These are phyloP conservation scores for Podaxis carcinomalis DNA, from an alignment of 768 basidiomycete species.

Conservation along the genomic window DNA sequence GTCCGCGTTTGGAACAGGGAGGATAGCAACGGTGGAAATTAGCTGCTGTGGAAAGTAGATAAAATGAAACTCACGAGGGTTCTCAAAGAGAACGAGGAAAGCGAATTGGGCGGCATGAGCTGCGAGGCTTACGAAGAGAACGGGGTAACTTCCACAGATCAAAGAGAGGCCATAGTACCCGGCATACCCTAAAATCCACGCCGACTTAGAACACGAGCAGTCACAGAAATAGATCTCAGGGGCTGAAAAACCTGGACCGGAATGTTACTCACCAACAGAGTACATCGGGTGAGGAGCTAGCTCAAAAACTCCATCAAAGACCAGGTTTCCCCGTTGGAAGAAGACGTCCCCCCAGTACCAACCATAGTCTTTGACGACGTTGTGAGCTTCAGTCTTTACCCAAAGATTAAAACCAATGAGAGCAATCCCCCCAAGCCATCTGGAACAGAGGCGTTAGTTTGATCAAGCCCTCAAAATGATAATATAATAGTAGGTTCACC, in stretches of 20 bases:
- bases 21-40: background rate
- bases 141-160: conserved; percentile 82
- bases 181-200: conserved; percentile 63
- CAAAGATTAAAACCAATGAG: conserved; percentile 95
- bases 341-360: conserved; percentile 98
- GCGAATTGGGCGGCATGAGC: conserved; percentile 96
- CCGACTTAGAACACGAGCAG: background rate
- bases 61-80: conserved; percentile 70
- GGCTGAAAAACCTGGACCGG: background rate
- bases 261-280: conserved; percentile 54
- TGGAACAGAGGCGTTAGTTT: conserved; percentile 22
- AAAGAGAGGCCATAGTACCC: conserved; percentile 96
- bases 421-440: conserved; percentile 83
- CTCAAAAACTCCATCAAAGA: conserved; percentile 98
- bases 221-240: background rate
- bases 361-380: conserved; percentile 96
- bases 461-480: background rate
- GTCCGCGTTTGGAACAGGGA: background rate
- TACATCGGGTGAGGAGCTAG: conserved; percentile 95
- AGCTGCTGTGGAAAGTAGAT: conserved; percentile 2
- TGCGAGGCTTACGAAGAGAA: conserved; percentile 89
- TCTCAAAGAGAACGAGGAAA: conserved; percentile 94
- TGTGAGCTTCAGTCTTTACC: conserved; percentile 97
- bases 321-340: conserved; percentile 87
- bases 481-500: conserved; percentile 35